Conservation (phyloP, 148 eudicot species). For the Rhododendron kiyosumense region DNA sequence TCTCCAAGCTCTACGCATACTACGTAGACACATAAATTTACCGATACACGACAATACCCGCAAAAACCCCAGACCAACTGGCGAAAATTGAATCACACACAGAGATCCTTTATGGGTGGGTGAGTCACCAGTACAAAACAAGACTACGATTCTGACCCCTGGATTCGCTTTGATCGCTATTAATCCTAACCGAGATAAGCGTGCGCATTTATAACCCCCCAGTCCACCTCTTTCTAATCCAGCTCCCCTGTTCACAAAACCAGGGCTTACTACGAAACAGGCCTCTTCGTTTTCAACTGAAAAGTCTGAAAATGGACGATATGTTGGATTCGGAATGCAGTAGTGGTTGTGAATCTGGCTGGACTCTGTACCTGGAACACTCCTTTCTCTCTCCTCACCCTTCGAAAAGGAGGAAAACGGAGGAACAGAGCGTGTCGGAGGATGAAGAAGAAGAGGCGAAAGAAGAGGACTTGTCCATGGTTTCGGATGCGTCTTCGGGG, state of each 20-base stretch:
- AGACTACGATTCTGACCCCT: not conserved
- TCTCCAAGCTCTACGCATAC: not conserved
- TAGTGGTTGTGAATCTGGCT: conserved; percentile 75
- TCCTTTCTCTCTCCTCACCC: conserved; percentile 11
- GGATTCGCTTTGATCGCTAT: not conserved
- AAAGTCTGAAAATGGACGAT: conserved; percentile 1
- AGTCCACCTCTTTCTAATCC: not conserved
- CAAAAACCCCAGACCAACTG: not conserved
- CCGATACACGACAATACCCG: not conserved
- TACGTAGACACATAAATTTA: too few relatives aligned
- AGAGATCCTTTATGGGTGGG: not conserved
- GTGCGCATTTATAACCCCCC: not conserved
- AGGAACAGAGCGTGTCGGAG: not conserved
- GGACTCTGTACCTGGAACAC: conserved; percentile 67
- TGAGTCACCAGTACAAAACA: not conserved
- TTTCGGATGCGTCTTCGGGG: conserved; percentile 82
- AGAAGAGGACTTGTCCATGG: conserved; percentile 48
- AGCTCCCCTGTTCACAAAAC: not conserved
- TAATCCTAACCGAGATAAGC: not conserved
- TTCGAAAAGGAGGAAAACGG: not conserved
- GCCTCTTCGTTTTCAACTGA: not conserved
- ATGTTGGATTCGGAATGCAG: conserved; percentile 20
- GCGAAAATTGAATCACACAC: not conserved
- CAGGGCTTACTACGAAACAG: not conserved
- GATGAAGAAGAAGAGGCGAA: not conserved